Conservation (phyloP, 2,329 filamentous ascomycete genomes). For the Cadophora sp. region DNA sequence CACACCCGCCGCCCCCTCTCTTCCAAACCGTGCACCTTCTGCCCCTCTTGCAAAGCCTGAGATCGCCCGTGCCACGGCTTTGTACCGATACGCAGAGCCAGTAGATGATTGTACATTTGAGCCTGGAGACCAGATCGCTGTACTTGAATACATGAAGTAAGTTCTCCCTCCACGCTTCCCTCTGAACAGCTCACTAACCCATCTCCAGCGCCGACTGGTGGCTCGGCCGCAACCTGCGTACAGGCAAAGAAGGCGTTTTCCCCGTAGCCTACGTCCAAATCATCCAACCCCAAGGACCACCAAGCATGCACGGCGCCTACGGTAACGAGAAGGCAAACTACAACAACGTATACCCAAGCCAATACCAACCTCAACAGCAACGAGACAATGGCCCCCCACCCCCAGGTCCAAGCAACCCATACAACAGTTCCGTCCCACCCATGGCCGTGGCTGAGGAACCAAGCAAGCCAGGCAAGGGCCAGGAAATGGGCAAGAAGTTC, state of each 20-base stretch:
- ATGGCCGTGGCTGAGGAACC: slow-evolving; percentile 71
- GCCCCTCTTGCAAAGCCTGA: slow-evolving; percentile 54
- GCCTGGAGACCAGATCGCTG: slow-evolving; percentile 79
- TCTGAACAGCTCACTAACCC: not conserved
- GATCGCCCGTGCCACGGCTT: slow-evolving; percentile 76
- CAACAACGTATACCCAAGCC: slow-evolving; percentile 38
- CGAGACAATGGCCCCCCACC: slow-evolving; percentile 42
- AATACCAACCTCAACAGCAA: slow-evolving; percentile 37
- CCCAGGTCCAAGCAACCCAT: slow-evolving; percentile 63
- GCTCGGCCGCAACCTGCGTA: slow-evolving; percentile 86
- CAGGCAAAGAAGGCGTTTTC: slow-evolving; percentile 89
- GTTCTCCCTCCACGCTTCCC: not conserved
- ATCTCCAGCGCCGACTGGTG: slow-evolving; percentile 78
- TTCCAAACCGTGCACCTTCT: slow-evolving; percentile 36
- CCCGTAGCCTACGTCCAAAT: slow-evolving; percentile 87
- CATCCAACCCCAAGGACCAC: slow-evolving; percentile 47
- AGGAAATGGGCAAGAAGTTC: slow-evolving; percentile 87
- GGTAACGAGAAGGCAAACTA: slow-evolving; percentile 26
- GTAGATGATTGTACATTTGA: slow-evolving; percentile 86
- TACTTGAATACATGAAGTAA: slow-evolving; percentile 88
- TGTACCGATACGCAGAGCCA: slow-evolving; percentile 82
- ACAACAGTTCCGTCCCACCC: slow-evolving; percentile 74
- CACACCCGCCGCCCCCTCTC: slow-evolving; percentile 48
- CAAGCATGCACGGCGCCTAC: slow-evolving; percentile 45
- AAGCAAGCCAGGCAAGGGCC: slow-evolving; percentile 53